These are phyloP conservation scores for Pisolithus thermaeus DNA, from an alignment of 1,284 basidiomycete genomes.

Conservation along the genomic window DNA sequence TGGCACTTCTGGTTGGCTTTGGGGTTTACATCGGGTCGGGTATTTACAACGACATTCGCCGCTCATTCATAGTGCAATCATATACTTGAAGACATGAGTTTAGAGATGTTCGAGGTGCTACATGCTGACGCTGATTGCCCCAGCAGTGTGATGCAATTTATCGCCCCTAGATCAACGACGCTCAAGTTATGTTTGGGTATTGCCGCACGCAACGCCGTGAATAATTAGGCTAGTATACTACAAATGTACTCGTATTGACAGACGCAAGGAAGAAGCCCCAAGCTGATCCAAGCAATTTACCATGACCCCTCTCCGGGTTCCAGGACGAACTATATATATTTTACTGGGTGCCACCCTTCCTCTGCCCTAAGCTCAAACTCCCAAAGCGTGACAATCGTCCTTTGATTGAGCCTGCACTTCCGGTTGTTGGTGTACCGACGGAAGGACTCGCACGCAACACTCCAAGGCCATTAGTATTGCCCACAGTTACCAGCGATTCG, in stretches of 20 bases:
- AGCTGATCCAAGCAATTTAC: neutral
- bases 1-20: neutral
- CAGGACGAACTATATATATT: neutral
- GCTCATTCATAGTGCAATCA: too few species aligned
- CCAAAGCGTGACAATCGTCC: conserved; percentile 69
- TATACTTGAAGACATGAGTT: too few species aligned
- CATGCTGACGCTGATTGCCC: too few species aligned
- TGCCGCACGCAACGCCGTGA: too few species aligned
- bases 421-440: conserved; percentile 45
- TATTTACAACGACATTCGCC: neutral
- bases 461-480: conserved; percentile 28
- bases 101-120: too few species aligned
- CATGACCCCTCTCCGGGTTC: neutral
- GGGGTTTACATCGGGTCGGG: neutral
- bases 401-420: conserved; percentile 48
- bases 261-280: neutral
- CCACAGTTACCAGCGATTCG: conserved; percentile 66
- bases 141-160: too few species aligned
- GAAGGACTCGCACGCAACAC: conserved; percentile 37
- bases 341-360: neutral
- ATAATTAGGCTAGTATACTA: too few species aligned
- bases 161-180: too few species aligned
- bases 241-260: neutral
- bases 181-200: too few species aligned
- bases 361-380: conserved; percentile 56